phyloP scores from a whole-genome alignment of 306 rosid species.

The Glycyrrhiza uralensis region DNA sequence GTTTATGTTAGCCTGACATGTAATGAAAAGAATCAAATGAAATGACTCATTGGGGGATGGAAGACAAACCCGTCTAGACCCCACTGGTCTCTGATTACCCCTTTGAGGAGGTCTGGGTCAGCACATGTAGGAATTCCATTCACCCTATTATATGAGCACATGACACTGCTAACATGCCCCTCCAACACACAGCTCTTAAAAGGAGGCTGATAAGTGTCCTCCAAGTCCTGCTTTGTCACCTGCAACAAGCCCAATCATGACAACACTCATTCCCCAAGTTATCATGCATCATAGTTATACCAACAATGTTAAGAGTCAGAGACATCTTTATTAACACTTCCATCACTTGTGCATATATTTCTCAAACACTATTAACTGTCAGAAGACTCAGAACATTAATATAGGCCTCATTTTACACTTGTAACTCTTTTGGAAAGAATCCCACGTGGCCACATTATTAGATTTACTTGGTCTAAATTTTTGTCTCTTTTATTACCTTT shows the following conservation, averaged over 20 bases:
- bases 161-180: slow-evolving; percentile 82
- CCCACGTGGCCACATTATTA: too few species aligned
- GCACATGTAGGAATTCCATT: slow-evolving; percentile 91
- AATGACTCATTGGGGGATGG: neutral
- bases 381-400: too few species aligned
- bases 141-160: slow-evolving; percentile 86
- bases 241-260: slow-evolving; percentile 18
- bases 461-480: neutral
- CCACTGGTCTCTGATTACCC: slow-evolving; percentile 70
- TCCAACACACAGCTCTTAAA: slow-evolving; percentile 73
- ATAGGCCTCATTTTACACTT: too few species aligned
- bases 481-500: slow-evolving; percentile 42
- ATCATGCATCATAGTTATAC: neutral
- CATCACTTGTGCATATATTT: too few species aligned
- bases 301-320: neutral
- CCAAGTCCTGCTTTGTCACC: slow-evolving; percentile 82
- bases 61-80: slow-evolving; percentile 63
- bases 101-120: slow-evolving; percentile 73
- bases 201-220: slow-evolving; percentile 80
- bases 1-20: neutral
- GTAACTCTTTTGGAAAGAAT: too few species aligned
- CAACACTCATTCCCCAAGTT: neutral
- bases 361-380: too few species aligned
- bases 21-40: neutral
- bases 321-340: neutral